Base-by-base conservation (phyloP, 2,329 filamentous ascomycete genomes). In the Fusarium tjaetaba region DNA sequence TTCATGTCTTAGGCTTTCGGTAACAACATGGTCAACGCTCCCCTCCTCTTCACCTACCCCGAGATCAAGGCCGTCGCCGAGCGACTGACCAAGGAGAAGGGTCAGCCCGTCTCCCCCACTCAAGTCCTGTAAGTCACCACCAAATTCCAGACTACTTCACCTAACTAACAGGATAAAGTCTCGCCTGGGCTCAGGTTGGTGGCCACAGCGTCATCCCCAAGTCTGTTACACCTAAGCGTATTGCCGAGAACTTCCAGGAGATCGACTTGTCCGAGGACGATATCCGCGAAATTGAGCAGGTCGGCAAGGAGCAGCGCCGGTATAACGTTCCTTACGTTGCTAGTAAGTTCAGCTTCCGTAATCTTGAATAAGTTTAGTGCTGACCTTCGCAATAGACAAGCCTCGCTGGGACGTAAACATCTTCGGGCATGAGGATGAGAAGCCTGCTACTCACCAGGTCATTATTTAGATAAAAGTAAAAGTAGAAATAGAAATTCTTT, bases 81-180 rank as follows among this genome's bases (percentile, higher is more conserved):
- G 48, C 48, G 48, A 51, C 34, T 51, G 16, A 51, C 48, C 30
- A 51, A 51, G 30, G 48, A 51, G 48, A 51, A 51, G 48, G 48
- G 48, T 8, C 48, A 51, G 5, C 48, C 48, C 16, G 48, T 51
- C 5, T 51, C 48, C 2, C 48, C 48, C 10, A 51, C 48, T 4
- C 48, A 51, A 51, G 48, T 51, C n/a, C 30, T 51, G 48, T 34
- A 51, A 34, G 48, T 34, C 4, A 20, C 7, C n/a, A 11, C 14
- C 1, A 5, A 4, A 14, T 10, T 0, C 0, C 0, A 14, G 16
- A 32, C 11, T 10, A 2, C 2, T 14, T 18, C 10, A 51, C 8
- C 7, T 14, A 9, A 5, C 30, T 51, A 14, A 51, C 30, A 10
- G 6, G 8, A 20, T 7, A 7, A 5, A 51, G 48, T 11, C 48